These are phyloP conservation scores for Trichophyton schoenleinii DNA, from an alignment of 2,329 filamentous ascomycete genomes.

Conservation along the genomic window DNA sequence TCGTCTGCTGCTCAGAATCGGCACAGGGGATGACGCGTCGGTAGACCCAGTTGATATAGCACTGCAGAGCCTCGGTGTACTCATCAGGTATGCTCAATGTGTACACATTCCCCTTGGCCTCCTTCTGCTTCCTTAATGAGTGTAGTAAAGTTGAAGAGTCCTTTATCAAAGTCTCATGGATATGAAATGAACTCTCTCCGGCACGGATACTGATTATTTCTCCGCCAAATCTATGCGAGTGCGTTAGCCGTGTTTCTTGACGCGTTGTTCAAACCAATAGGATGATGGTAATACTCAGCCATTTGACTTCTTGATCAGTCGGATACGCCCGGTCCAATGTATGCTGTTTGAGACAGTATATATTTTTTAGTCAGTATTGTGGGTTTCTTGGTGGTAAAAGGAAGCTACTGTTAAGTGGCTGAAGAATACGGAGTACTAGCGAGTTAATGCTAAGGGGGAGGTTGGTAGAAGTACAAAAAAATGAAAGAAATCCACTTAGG, in stretches of 20 bases:
- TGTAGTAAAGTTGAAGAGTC: neutral
- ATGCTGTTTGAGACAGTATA: too few relatives aligned
- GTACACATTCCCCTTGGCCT: neutral
- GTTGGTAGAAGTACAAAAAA: too few relatives aligned
- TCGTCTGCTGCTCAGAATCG: neutral
- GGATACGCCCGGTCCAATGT: neutral
- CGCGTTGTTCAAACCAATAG: neutral
- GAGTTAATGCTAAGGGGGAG: too few relatives aligned
- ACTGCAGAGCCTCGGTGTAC: neutral
- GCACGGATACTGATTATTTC: neutral
- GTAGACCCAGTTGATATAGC: conserved; percentile 3
- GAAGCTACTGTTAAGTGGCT: too few relatives aligned
- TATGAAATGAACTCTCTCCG: neutral
- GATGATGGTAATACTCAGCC: neutral
- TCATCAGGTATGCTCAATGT: neutral
- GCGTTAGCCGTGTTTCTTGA: too few relatives aligned
- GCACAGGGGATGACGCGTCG: neutral
- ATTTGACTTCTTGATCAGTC: neutral
- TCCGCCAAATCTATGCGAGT: neutral
- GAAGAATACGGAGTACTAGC: too few relatives aligned
- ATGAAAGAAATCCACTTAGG: too few relatives aligned
- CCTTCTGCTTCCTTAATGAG: neutral
- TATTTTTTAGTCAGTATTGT: too few relatives aligned
- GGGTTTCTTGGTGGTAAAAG: too few relatives aligned
- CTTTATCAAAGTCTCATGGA: neutral